Conservation (phyloP, 345 rosid species). For the Psidium friedrichsthalianum region DNA sequence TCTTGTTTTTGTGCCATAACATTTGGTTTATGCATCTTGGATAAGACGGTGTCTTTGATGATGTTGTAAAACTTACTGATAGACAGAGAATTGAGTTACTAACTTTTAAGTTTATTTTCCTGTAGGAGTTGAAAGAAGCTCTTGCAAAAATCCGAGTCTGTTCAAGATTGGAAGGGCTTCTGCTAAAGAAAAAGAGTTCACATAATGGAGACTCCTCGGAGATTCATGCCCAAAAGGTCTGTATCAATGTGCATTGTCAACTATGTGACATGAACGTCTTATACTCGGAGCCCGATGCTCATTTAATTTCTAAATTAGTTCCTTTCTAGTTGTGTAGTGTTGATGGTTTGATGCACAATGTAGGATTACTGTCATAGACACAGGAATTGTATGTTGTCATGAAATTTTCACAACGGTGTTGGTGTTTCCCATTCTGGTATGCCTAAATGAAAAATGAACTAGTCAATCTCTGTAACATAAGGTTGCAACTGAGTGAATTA, state of each 20-base stretch:
- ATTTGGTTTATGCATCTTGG: neutral
- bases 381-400: neutral
- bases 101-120: constrained; percentile 1
- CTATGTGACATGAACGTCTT: neutral
- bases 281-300: neutral
- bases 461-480: neutral
- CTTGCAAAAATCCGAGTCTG: constrained; percentile 63
- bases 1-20: neutral
- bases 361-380: neutral
- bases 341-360: neutral
- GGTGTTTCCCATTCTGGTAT: neutral
- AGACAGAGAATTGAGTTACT: neutral
- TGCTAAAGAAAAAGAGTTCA: constrained; percentile 53
- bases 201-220: constrained; percentile 81
- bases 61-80: neutral
- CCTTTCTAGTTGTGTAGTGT: neutral
- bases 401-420: neutral
- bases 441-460: neutral
- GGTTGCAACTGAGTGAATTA: neutral
- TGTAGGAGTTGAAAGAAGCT: constrained; percentile 73
- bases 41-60: neutral
- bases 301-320: neutral
- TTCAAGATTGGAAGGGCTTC: constrained; percentile 73
- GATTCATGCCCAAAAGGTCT: constrained; percentile 89
- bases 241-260: neutral